Percentiles rank a stretch among this genome's conserved stretches.
phyloP scores from a whole-genome alignment of 768 basidiomycete species.

The Suillus alpinus region DNA sequence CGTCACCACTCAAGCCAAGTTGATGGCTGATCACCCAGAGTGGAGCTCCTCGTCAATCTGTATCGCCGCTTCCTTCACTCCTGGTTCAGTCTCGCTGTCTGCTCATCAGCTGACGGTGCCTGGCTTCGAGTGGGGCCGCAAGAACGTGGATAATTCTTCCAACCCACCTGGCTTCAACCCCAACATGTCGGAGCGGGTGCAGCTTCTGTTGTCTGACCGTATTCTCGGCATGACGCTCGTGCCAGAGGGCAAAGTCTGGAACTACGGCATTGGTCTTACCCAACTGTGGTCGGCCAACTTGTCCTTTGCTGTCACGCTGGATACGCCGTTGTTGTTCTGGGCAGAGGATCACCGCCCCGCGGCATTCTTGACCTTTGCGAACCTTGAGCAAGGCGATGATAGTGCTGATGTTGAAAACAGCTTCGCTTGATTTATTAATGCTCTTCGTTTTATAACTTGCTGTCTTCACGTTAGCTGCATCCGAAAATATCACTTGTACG shows the following conservation, averaged over 20 bases:
- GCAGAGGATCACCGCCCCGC: conserved; percentile 92
- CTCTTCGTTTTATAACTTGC: conserved; percentile 3
- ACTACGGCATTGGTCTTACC: conserved; percentile 92
- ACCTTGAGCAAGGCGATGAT: conserved; percentile 86
- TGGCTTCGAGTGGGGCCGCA: conserved; percentile 98
- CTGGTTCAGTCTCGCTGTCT: conserved; percentile 93
- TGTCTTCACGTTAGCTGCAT: conserved; percentile 2
- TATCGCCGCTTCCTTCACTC: conserved; percentile 93
- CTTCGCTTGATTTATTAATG: conserved; percentile 60
- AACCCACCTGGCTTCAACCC: conserved; percentile 94
- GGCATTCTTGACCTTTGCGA: conserved; percentile 93
- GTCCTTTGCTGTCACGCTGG: conserved; percentile 79
- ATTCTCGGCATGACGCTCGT: conserved; percentile 95
- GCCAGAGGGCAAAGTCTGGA: conserved; percentile 94
- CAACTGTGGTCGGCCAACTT: conserved; percentile 86
- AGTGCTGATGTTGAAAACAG: conserved; percentile 95
- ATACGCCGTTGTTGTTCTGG: conserved; percentile 96
- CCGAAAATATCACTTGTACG: conserved; percentile 4
- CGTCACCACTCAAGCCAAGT: conserved; percentile 89
- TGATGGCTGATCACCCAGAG: conserved; percentile 96
- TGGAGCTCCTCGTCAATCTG: conserved; percentile 94
- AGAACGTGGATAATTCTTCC: conserved; percentile 81
- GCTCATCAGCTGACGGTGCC: conserved; percentile 87
- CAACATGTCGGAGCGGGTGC: conserved; percentile 97
- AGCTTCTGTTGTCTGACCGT: conserved; percentile 90